Evolutionary conservation across 352 stramenopile genomes (phyloP).

Genomic region (Phytophthora aleatoria): DNA sequence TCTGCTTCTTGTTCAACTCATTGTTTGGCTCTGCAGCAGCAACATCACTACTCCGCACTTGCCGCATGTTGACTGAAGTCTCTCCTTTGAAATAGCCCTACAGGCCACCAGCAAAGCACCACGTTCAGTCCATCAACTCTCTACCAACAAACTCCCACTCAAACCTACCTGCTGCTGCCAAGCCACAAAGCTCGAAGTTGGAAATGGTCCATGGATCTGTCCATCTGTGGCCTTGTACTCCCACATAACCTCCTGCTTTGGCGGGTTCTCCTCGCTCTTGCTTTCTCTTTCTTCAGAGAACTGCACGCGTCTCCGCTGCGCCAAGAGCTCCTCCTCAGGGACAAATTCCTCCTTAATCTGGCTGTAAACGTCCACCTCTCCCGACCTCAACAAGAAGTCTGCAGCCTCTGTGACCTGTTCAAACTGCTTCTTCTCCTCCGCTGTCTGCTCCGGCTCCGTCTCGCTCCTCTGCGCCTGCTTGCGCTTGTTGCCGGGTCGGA

Average conservation of each 20-base stretch:
- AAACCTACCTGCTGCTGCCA: constrained; percentile 74
- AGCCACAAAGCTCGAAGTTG: constrained; percentile 71
- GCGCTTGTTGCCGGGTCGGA: constrained; percentile 52
- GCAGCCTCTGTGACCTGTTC: constrained; percentile 80
- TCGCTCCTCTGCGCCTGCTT: constrained; percentile 47
- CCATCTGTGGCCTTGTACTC: constrained; percentile 79
- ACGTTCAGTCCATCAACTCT: constrained; percentile 4
- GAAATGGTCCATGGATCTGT: constrained; percentile 76
- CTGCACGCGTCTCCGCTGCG: constrained; percentile 44
- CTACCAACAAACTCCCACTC: not conserved
- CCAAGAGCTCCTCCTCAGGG: constrained; percentile 58
- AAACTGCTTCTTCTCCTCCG: constrained; percentile 81
- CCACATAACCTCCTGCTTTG: constrained; percentile 63
- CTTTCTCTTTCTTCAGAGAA: constrained; percentile 41
- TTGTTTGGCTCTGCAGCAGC: constrained; percentile 9
- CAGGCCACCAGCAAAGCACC: not conserved
- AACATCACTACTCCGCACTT: constrained; percentile 22
- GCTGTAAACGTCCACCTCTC: constrained; percentile 82
- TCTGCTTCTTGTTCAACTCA: constrained; percentile 27
- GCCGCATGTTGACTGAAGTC: constrained; percentile 75
- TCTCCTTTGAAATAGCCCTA: constrained; percentile 82
- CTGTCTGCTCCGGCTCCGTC: constrained; percentile 45
- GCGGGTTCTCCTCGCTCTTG: constrained; percentile 53
- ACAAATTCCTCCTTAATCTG: constrained; percentile 86
- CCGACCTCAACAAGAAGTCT: constrained; percentile 77